Evolutionary conservation across 139 green algal species (phyloP).

Genomic region (Micractinium sp.): DNA sequence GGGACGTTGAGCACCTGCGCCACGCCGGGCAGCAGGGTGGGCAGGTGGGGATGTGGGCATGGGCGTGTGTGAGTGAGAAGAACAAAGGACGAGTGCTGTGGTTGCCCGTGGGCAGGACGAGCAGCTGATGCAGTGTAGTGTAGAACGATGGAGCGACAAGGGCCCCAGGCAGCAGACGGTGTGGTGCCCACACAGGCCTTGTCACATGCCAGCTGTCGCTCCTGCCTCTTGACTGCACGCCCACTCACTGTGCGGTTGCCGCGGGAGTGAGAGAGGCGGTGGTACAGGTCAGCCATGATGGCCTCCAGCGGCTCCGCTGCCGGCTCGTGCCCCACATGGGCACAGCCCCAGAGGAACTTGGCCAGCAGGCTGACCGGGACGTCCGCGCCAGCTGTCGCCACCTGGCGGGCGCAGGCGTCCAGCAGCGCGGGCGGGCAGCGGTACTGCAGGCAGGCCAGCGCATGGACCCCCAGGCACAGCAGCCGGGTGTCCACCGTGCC

Average conservation of each 20-base stretch:
- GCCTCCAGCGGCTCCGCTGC: conserved; percentile 7
- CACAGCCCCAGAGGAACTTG: conserved; percentile 52
- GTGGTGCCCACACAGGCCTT: too few relatives aligned
- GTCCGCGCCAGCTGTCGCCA: background rate
- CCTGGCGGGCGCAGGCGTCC: background rate
- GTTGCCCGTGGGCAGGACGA: too few relatives aligned
- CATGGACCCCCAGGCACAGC: conserved; percentile 29
- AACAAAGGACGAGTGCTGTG: too few relatives aligned
- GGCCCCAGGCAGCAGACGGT: too few relatives aligned
- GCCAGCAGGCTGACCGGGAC: background rate
- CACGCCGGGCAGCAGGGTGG: background rate
- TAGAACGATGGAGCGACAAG: too few relatives aligned
- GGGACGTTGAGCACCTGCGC: conserved; percentile 33
- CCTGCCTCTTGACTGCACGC: too few relatives aligned
- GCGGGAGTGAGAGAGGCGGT: background rate
- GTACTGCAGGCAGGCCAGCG: conserved; percentile 16
- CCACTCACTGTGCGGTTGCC: conserved; percentile 16
- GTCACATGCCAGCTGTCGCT: too few relatives aligned
- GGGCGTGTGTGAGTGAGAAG: too few relatives aligned
- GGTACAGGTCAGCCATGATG: background rate
- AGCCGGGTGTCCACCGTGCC: background rate
- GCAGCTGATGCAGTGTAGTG: too few relatives aligned
- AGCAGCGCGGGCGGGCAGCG: background rate
- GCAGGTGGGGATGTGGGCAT: background rate
- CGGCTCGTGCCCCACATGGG: conserved; percentile 42